Evolutionary conservation across 306 rosid species (phyloP).

Genomic region (Acacia confusa): DNA sequence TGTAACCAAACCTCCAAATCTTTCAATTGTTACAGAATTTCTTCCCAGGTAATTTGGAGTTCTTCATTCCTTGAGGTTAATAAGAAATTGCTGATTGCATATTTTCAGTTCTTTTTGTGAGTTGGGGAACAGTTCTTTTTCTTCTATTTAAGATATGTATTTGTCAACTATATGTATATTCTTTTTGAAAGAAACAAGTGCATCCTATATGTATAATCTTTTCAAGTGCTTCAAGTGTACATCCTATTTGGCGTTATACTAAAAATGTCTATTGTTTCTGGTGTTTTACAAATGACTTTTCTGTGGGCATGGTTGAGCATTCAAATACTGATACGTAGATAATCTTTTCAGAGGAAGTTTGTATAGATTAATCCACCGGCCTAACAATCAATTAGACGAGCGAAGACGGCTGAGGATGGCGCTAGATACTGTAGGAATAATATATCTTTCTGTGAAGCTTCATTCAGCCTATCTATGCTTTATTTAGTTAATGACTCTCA

Average conservation of each 20-base stretch:
- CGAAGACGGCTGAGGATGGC: constrained; percentile 97
- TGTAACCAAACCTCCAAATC: constrained; percentile 88
- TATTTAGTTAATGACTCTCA: constrained; percentile 27
- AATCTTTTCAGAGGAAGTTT: constrained; percentile 88
- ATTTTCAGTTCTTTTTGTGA: constrained; percentile 21
- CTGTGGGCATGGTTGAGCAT: constrained; percentile 25
- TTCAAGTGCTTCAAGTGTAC: too few species aligned
- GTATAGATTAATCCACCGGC: constrained; percentile 95
- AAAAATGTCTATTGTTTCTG: not conserved
- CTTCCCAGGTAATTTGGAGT: constrained; percentile 83
- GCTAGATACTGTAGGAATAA: constrained; percentile 79
- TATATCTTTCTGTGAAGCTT: constrained; percentile 31
- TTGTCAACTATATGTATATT: not conserved
- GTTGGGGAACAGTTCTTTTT: constrained; percentile 12
- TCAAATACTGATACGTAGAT: constrained; percentile 40
- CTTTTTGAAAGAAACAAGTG: too few species aligned
- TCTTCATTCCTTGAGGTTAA: constrained; percentile 32
- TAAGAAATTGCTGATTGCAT: constrained; percentile 9
- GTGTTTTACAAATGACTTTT: constrained; percentile 17
- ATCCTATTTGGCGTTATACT: too few species aligned
- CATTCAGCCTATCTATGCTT: constrained; percentile 5
- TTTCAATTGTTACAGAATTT: constrained; percentile 95
- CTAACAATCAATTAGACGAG: constrained; percentile 95
- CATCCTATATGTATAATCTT: too few species aligned
- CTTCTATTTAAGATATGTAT: not conserved